phyloP scores from a whole-genome alignment of 2,329 filamentous ascomycete species.

The Aurifilum marmelostoma region DNA sequence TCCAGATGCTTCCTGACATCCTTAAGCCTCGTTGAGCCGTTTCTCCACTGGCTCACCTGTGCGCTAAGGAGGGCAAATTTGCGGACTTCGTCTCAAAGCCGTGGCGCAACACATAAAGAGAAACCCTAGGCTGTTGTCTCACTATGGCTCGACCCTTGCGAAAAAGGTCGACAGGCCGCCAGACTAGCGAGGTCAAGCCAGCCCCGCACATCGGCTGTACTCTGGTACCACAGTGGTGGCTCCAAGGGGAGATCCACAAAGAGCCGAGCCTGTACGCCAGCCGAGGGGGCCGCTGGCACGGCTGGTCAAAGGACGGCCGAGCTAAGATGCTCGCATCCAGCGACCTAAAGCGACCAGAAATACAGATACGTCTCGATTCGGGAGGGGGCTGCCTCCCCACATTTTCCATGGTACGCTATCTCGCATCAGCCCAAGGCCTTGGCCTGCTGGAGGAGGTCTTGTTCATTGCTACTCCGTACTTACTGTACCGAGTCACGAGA shows the following conservation, averaged over 20 bases:
- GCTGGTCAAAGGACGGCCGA: not conserved
- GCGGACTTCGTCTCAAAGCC: constrained; percentile 2
- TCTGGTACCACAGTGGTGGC: not conserved
- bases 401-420: constrained; percentile 15
- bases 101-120: constrained; percentile 8
- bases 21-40: not conserved
- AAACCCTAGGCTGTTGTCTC: constrained; percentile 16
- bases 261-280: constrained; percentile 23
- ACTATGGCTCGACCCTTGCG: constrained; percentile 12
- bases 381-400: constrained; percentile 12
- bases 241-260: constrained; percentile 24
- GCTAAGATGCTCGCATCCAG: constrained; percentile 13
- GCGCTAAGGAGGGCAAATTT: not conserved
- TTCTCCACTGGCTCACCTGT: not conserved
- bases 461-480: constrained; percentile 1
- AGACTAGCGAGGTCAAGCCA: constrained; percentile 20
- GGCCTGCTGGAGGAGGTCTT: not conserved
- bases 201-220: constrained; percentile 28
- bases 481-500: not conserved
- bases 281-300: not conserved
- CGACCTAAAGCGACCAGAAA: not conserved
- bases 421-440: not conserved
- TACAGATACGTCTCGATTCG: constrained; percentile 5
- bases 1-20: not conserved
- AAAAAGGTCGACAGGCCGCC: constrained; percentile 19